Evolutionary conservation across 331 rosid genomes (phyloP).

Genomic region (Acacia concinna): DNA sequence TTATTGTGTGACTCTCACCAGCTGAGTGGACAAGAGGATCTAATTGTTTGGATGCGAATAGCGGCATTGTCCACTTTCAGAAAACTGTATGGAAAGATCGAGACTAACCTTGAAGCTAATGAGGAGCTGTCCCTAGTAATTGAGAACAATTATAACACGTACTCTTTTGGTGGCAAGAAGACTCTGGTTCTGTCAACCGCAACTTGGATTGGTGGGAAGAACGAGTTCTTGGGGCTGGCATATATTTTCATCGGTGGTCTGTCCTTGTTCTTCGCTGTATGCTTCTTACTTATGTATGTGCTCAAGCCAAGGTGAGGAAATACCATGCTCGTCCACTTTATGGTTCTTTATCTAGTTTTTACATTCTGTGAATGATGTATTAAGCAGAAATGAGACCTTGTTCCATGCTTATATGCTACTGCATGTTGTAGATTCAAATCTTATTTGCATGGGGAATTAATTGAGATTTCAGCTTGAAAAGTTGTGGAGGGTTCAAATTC

Average conservation of each 20-base stretch:
- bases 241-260: conserved; percentile 66
- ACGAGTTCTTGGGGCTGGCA: conserved; percentile 64
- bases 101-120: conserved; percentile 63
- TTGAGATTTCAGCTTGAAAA: not conserved
- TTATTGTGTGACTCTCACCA: conserved; percentile 43
- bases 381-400: not conserved
- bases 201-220: conserved; percentile 91
- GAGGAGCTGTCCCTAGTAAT: conserved; percentile 55
- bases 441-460: not conserved
- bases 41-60: conserved; percentile 93
- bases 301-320: conserved; percentile 67
- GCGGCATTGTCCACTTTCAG: conserved; percentile 86
- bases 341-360: conserved; percentile 2
- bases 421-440: not conserved
- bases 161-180: conserved; percentile 71
- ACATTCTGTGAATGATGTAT: not conserved
- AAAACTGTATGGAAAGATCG: conserved; percentile 81
- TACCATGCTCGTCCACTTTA: conserved; percentile 8
- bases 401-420: not conserved
- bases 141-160: conserved; percentile 84
- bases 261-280: conserved; percentile 56
- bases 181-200: conserved; percentile 81
- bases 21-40: conserved; percentile 87
- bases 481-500: not conserved
- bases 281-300: conserved; percentile 67